Evolutionary conservation across 225 moss, liverwort and hornwort genomes (phyloP).

Genomic region (Marchantia polymorpha): DNA sequence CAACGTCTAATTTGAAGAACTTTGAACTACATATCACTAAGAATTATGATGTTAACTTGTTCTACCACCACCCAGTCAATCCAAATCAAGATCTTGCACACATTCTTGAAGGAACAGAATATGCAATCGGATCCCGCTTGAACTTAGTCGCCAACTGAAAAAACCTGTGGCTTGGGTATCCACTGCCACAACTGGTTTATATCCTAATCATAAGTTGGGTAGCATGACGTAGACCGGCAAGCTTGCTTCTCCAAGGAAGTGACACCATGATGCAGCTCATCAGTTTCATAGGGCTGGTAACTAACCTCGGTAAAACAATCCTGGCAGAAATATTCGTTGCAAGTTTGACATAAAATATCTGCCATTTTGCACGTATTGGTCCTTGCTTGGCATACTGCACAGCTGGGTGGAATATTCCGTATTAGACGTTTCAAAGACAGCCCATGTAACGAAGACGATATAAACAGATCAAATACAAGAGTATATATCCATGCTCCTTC

Average conservation of each 20-base stretch:
- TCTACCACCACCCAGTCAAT: too few species aligned
- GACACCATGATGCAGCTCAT: background rate
- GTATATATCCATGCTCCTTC: background rate
- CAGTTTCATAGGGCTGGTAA: background rate
- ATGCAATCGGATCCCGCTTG: background rate
- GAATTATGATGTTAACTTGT: too few species aligned
- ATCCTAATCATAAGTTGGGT: too few species aligned
- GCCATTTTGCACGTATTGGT: slow-evolving; percentile 41
- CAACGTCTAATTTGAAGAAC: too few species aligned
- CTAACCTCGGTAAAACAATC: slow-evolving; percentile 73
- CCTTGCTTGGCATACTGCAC: slow-evolving; percentile 86
- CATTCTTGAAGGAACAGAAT: too few species aligned
- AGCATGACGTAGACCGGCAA: background rate
- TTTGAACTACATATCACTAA: too few species aligned
- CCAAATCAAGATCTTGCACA: too few species aligned
- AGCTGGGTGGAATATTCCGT: slow-evolving; percentile 41
- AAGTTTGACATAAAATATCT: slow-evolving; percentile 62
- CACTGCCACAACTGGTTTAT: background rate
- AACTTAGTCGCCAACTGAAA: background rate
- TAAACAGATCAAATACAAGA: background rate
- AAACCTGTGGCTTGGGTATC: too few species aligned
- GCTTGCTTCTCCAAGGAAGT: background rate
- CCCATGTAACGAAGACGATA: background rate
- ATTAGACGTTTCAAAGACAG: background rate
- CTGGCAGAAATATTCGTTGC: slow-evolving; percentile 80